A percentile compares a stretch with the other conserved stretches of the same genome.
These are phyloP conservation scores for Rhizopogon salebrosus DNA, from an alignment of 768 basidiomycete genomes.

Conservation along the genomic window DNA sequence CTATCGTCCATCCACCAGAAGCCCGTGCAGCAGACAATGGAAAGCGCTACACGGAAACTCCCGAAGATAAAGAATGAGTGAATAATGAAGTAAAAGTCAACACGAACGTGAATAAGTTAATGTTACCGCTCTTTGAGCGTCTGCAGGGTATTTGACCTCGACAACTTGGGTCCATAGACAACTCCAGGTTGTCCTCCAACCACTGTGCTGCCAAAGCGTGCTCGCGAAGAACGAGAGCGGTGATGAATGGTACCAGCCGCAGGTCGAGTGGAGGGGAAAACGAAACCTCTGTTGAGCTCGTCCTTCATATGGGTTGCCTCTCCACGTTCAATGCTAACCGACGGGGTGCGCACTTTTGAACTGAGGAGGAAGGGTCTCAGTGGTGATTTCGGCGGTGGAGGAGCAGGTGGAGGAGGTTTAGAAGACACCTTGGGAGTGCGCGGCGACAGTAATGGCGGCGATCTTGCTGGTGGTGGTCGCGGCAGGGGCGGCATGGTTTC, in stretches of 20 bases:
- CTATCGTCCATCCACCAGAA: background rate
- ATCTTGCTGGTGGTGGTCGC: constrained; percentile 13
- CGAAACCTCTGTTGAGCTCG: constrained; percentile 35
- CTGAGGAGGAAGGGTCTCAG: constrained; percentile 20
- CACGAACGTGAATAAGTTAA: background rate
- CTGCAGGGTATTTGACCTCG: constrained; percentile 4
- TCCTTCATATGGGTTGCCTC: constrained; percentile 32
- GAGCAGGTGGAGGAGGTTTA: background rate
- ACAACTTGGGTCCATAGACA: background rate
- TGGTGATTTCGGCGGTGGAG: background rate
- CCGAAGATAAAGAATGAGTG: background rate
- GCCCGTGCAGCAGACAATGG: background rate
- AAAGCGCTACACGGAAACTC: background rate
- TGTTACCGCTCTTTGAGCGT: background rate
- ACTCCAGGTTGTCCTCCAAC: background rate
- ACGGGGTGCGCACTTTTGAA: constrained; percentile 24
- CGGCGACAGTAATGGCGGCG: background rate
- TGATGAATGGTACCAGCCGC: constrained; percentile 1
- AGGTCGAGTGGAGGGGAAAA: constrained; percentile 32
- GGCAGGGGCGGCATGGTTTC: background rate
- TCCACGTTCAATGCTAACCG: constrained; percentile 32
- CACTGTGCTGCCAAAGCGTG: background rate
- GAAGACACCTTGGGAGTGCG: constrained; percentile 5
- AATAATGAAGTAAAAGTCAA: background rate
- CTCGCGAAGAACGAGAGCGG: constrained; percentile 9